These are phyloP conservation scores for Arthrobotrys sphaeroides DNA, from an alignment of 2,329 filamentous ascomycete genomes.

Conservation along the genomic window DNA sequence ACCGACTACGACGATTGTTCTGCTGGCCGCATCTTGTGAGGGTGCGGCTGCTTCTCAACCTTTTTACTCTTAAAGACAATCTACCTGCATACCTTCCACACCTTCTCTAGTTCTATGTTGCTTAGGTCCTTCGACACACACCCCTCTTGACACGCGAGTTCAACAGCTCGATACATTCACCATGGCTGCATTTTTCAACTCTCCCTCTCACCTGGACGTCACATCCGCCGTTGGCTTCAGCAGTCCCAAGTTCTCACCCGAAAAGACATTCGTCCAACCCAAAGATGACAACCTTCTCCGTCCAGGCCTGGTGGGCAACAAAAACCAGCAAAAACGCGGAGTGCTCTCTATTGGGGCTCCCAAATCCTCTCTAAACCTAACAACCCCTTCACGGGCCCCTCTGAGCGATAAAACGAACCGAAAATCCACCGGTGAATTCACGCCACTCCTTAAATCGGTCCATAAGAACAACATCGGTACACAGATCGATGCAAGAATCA, in stretches of 20 bases:
- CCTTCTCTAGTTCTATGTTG: neutral
- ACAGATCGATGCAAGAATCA: constrained; percentile 68
- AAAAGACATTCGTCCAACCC: constrained; percentile 51
- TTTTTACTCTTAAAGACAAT: neutral
- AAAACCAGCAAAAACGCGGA: constrained; percentile 39
- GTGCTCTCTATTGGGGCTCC: constrained; percentile 23
- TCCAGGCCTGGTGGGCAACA: constrained; percentile 44
- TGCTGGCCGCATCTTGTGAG: neutral
- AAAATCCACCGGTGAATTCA: constrained; percentile 73
- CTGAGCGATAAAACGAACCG: constrained; percentile 40
- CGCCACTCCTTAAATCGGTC: constrained; percentile 86
- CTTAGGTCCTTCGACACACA: neutral
- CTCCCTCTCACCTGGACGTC: constrained; percentile 39
- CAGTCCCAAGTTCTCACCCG: constrained; percentile 47
- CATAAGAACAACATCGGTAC: constrained; percentile 76
- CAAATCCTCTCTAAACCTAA: constrained; percentile 45
- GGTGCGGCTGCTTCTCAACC: constrained; percentile 8
- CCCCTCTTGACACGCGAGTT: constrained; percentile 28
- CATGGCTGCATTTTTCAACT: constrained; percentile 52
- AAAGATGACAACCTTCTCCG: constrained; percentile 46
- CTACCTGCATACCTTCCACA: neutral
- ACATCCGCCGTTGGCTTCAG: constrained; percentile 40
- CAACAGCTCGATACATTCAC: constrained; percentile 23
- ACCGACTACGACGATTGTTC: neutral
- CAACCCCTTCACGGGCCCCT: constrained; percentile 38